Conservation (phyloP, 73 alveolate species). For the Tetrahymena thermophila region DNA sequence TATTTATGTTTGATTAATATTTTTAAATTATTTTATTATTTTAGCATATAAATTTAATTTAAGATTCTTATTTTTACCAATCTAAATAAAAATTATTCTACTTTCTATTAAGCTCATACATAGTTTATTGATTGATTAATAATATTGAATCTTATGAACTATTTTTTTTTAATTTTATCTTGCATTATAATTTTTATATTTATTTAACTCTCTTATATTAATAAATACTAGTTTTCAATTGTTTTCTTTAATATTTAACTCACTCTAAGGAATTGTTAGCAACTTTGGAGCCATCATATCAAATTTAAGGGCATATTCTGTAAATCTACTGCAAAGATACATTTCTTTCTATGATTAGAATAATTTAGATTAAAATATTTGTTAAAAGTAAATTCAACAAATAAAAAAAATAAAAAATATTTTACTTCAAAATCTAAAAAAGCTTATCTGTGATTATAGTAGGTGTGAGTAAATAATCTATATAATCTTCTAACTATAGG, state of each 20-base stretch:
- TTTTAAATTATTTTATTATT: too few species aligned
- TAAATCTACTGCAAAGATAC: slow-evolving; percentile 94
- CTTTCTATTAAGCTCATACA: too few species aligned
- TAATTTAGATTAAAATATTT: not conserved
- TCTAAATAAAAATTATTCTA: too few species aligned
- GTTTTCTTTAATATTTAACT: slow-evolving; percentile 12
- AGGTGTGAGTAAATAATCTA: slow-evolving; percentile 91
- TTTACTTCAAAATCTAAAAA: slow-evolving; percentile 87
- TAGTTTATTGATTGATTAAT: too few species aligned
- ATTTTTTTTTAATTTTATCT: too few species aligned
- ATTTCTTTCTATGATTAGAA: slow-evolving; percentile 55
- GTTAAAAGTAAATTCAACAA: not conserved
- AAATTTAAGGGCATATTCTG: slow-evolving; percentile 86
- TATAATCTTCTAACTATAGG: slow-evolving; percentile 92
- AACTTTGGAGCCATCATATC: slow-evolving; percentile 89
- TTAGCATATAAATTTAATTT: too few species aligned
- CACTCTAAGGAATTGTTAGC: slow-evolving; percentile 85
- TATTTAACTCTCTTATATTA: not conserved
- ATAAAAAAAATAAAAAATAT: not conserved
- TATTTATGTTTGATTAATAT: too few species aligned
- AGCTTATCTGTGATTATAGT: slow-evolving; percentile 86
- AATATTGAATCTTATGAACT: not conserved
- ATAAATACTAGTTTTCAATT: not conserved
- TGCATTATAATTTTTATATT: too few species aligned
- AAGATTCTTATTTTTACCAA: too few species aligned